Evolutionary conservation across 305 asterid species (phyloP).

Genomic region (Stenogyne calaminthoides): DNA sequence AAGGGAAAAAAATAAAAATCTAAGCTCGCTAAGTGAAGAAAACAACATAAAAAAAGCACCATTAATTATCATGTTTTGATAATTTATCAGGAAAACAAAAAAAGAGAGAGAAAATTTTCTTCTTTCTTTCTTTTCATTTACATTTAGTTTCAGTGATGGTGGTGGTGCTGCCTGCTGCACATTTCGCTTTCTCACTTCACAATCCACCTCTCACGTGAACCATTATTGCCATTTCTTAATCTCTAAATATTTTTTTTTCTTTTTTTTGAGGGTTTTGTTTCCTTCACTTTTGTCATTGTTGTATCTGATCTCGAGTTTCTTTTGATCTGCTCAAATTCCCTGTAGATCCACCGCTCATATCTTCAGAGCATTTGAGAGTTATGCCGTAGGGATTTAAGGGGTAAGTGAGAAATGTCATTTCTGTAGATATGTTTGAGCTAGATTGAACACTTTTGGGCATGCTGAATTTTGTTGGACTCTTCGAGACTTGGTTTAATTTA

Average conservation of each 20-base stretch:
- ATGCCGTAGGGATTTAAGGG: conserved; percentile 26
- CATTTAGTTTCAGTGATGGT: conserved; percentile 28
- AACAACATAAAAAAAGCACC: too few relatives aligned
- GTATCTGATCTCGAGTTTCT: conserved; percentile 39
- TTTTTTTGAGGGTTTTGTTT: conserved; percentile 36
- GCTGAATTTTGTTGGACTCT: conserved; percentile 32
- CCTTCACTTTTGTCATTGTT: conserved; percentile 19
- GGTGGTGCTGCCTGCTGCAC: conserved; percentile 52
- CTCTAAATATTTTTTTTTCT: not conserved
- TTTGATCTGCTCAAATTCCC: conserved; percentile 45
- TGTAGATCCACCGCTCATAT: conserved; percentile 42
- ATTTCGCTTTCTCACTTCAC: conserved; percentile 71
- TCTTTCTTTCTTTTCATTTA: conserved; percentile 3
- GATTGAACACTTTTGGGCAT: conserved; percentile 28
- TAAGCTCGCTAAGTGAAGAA: too few relatives aligned
- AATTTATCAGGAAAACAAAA: too few relatives aligned
- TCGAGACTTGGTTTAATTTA: conserved; percentile 19
- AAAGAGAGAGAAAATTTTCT: too few relatives aligned
- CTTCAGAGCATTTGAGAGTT: conserved; percentile 29
- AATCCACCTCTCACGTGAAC: conserved; percentile 73
- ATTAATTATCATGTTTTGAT: too few relatives aligned
- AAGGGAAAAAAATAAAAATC: too few relatives aligned
- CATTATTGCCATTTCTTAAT: conserved; percentile 41
- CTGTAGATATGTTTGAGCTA: conserved; percentile 28
- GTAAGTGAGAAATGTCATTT: conserved; percentile 31